Conservation (phyloP, 441 rosid species). For the Codiaeum variegatum region DNA sequence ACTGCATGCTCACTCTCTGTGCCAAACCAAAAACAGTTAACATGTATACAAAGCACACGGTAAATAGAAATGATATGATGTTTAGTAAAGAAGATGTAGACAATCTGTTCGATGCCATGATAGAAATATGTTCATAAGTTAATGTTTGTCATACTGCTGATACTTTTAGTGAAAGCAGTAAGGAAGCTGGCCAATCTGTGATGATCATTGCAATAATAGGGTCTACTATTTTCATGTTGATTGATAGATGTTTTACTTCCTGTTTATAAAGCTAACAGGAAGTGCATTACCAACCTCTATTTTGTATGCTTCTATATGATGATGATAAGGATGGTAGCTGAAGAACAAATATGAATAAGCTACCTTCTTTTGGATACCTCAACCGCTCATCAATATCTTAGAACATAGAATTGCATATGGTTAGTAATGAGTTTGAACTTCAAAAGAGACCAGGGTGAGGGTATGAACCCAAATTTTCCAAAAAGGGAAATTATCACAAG, state of each 20-base stretch:
- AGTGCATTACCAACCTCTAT: not conserved
- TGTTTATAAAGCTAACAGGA: not conserved
- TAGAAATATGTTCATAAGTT: not conserved
- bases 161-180: not conserved
- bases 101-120: not conserved
- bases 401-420: not conserved
- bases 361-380: not conserved
- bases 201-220: not conserved
- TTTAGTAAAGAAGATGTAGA: not conserved
- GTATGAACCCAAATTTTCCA: not conserved
- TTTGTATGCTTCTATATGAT: not conserved
- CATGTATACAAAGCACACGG: not conserved
- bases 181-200: not conserved
- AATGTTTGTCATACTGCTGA: no score
- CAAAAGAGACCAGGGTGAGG: not conserved
- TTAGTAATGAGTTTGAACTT: not conserved
- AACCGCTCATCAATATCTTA: no score
- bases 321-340: not conserved
- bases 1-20: not conserved
- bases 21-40: not conserved
- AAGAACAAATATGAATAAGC: not conserved
- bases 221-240: not conserved
- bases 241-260: not conserved
- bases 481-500: not conserved
- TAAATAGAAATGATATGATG: not conserved